Base-by-base conservation (phyloP, 73 alveolate genomes). In the Effrenium voratum region DNA sequence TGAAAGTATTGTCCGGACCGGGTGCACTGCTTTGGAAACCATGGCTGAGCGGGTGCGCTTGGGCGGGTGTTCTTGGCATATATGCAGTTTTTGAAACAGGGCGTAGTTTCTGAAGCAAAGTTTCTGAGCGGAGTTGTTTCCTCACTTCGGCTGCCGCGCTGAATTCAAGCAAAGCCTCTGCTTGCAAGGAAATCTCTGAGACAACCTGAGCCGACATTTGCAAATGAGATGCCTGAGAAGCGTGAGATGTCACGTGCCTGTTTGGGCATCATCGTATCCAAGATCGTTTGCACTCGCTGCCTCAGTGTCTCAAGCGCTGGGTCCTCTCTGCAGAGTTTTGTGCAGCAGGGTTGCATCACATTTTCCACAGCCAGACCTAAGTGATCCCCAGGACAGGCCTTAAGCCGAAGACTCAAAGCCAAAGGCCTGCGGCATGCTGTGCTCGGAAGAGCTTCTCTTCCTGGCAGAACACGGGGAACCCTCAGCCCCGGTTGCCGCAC, bases 261-360 rank as follows among this genome's bases (percentile, higher is more conserved):
- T 34, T 73, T 75, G 15, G 94, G 94, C 94, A 86, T 86, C 94
- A 86, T 86, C 83, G 94, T 86, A n/a, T 86, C 94, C 55, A 86
- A 46, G 66, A 86, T 86, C 66, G 83, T 86, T 6, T 86, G 94
- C 10, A 86, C 94, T 28, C 94, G 93, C 36, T 10, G 30, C 93
- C 93, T 84, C 49, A 70, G 82, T 30, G 47, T 3, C 26, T 12
- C n/a, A n/a, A n/a, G n/a, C n/a, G n/a, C n/a, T n/a, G n/a, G n/a
- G n/a, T n/a, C n/a, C n/a, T n/a, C n/a, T n/a, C n/a, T n/a, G n/a
- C n/a, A n/a, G n/a, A n/a, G n/a, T n/a, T n/a, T n/a, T n/a, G n/a
- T 60, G 5, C 81, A 8, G 81, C 13, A 43, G 28, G 45, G 81
- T 43, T 5, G 44, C 81, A 70, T 70, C 47, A 70, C 81, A 16